Conservation (phyloP, 371 early-diverging fungal genomes). For the Basidiobolus heterosporus region DNA sequence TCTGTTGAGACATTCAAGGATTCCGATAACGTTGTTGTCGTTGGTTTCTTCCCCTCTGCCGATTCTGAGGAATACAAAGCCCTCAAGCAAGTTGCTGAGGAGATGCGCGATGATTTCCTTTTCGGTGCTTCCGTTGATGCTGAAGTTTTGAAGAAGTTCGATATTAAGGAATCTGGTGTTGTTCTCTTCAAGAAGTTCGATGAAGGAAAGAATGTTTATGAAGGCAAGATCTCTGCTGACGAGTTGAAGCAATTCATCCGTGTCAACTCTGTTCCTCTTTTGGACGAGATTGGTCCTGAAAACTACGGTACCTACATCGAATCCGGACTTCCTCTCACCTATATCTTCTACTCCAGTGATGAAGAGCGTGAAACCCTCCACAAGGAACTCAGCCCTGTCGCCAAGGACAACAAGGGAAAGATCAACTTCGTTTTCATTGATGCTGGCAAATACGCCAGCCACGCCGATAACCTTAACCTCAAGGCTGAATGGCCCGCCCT, state of each 20-base stretch:
- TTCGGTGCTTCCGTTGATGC: conserved; percentile 50
- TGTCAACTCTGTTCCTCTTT: conserved; percentile 58
- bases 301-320: conserved; percentile 74
- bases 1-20: conserved; percentile 51
- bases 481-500: conserved; percentile 83
- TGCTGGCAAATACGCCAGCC: conserved; percentile 61
- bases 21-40: conserved; percentile 72
- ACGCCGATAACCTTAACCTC: conserved; percentile 69
- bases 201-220: conserved; percentile 51
- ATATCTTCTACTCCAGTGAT: conserved; percentile 53
- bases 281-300: conserved; percentile 77
- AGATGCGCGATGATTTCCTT: conserved; percentile 58
- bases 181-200: conserved; percentile 83
- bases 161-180: conserved; percentile 38
- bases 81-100: conserved; percentile 47
- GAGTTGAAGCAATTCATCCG: conserved; percentile 44
- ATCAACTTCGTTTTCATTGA: conserved; percentile 80
- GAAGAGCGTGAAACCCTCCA: conserved; percentile 37
- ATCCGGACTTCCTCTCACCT: conserved; percentile 71
- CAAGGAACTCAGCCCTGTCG: conserved; percentile 39
- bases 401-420: conserved; percentile 70
- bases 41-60: conserved; percentile 48
- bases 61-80: conserved; percentile 38
- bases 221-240: conserved; percentile 31
- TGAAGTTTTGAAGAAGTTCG: conserved; percentile 23